Evolutionary conservation across 2,329 filamentous ascomycete genomes (phyloP), one percentile per base, ranked within the genome.

Genomic region (Epichloe sp.): DNA sequence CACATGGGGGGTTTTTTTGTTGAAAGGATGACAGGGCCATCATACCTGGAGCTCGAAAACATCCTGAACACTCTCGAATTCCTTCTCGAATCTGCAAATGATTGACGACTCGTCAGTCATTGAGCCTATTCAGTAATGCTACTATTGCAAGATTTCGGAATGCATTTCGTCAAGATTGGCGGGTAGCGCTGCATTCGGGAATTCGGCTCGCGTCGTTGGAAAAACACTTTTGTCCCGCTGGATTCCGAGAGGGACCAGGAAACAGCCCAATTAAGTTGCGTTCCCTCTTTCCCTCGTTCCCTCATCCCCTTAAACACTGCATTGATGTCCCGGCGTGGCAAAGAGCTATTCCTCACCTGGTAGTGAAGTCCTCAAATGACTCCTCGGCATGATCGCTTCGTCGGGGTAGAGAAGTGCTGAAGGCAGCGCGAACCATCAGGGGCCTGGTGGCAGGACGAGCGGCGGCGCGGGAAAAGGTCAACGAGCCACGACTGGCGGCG

Each of bases 11-110:
- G n/a, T 26, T 26, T 7, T 23, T 23, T 23, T 7, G n/a, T n/a
- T n/a, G n/a, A n/a, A n/a, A 14, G 31, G 19, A 12, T 14, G n/a
- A 12, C 5, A 6, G 35, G 15, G 43, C 10, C 44, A 54, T 68
- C 79, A 67, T 83, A 95, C 90, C 88, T 96, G 90, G 67, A 98
- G 88, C 83, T 98, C 93, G 72, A 98, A 98, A 67, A 97, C 91
- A 76, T 98, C 93, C 75, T 97, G 88, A 60, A 98, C 93, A 66
- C 75, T 74, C 57, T 98, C 91, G 68, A 98, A 98, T 76, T 98
- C 93, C 82, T 96, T 96, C 82, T 98, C 93, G 68, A 95, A 98
- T 77, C 93, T 98, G 69, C 19, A 40, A 14, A 21, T 4, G 14
- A 34, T 17, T 21, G 31, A 31, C 14, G n/a, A 36, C 35, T 45